Evolutionary conservation across 208 protist genomes (phyloP), one percentile per base, ranked within the genome.

Genomic region (Leishmania lainsoni): DNA sequence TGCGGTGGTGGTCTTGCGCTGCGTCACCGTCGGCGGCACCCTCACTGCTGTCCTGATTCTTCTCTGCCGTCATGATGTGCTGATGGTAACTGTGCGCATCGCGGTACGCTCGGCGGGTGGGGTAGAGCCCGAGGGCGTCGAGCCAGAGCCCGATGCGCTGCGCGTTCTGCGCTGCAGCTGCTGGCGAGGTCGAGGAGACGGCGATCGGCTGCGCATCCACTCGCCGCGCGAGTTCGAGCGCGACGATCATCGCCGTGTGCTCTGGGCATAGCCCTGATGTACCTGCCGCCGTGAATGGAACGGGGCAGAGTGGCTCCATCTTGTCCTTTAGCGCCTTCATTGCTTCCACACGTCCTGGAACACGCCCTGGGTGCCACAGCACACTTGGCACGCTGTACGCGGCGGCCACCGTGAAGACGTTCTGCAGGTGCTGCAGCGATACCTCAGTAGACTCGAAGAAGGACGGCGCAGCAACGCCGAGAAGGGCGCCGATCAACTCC

Each of bases 161-260:
- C 65, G 87, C 81, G 59, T 89, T 80, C 66, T 91, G 88, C 51
- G 80, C 78, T 26, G 90, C 83, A n/a, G 80, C 91, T 5, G 84
- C 85, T 26, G 83, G 78, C 26, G 83, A 87, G 12, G 80, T 87
- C n/a, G 83, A 84, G 42, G 82, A 83, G 63, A 78, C 77, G 17
- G 80, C 83, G 54, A 92, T 84, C 14, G 88, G 84, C 72, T 90
- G 72, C 54, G 79, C 79, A 75, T 96, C 92, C 54, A 94, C 83
- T 5, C 81, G 88, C 26, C 92, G 86, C 17, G 90, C 91, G 17
- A 96, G 83, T 76, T 93, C 89, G n/a, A 96, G 72, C 16, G 88
- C 86, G 42, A 94, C 92, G 73, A 94, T 73, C 88, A 93, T 91
- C 49, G 92, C 92, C n/a, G 91, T 94, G 83, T 94, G 90, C 76